Percentiles rank a stretch among this genome's conserved stretches.
These are phyloP conservation scores for Fusarium beomiforme DNA, from an alignment of 2,329 filamentous ascomycete species.

Conservation along the genomic window DNA sequence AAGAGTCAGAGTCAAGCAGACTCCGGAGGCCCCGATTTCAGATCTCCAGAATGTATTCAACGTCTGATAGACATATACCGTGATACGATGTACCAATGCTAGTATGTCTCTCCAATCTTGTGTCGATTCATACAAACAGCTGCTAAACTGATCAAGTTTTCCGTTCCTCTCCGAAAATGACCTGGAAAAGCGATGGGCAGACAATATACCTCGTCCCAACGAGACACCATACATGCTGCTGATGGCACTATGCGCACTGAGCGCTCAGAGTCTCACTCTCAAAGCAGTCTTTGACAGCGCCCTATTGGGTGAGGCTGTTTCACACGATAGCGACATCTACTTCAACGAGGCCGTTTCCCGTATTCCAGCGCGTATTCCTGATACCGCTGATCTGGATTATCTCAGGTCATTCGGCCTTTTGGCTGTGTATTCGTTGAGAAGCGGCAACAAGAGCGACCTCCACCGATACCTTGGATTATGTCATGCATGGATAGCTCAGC, in stretches of 20 bases:
- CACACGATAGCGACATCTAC: not conserved
- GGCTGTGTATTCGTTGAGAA: not conserved
- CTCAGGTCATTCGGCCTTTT: not conserved
- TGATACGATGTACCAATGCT: not conserved
- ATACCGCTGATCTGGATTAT: not conserved
- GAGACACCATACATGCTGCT: not conserved
- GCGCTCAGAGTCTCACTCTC: not conserved
- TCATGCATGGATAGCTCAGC: not conserved
- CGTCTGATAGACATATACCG: not conserved
- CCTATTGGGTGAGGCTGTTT: not conserved
- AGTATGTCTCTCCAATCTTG: not conserved
- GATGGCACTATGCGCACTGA: not conserved
- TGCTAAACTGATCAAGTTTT: not conserved
- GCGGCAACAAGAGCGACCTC: not conserved
- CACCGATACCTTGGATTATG: not conserved
- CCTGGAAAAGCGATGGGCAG: not conserved
- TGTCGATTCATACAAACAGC: accelerated
- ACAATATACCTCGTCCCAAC: accelerated
- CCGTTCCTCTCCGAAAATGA: not conserved
- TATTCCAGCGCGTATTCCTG: not conserved
- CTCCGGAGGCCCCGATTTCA: not conserved
- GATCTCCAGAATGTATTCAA: not conserved
- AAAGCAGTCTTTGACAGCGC: not conserved
- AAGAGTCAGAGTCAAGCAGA: accelerated
- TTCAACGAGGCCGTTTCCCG: not conserved